Base-by-base conservation (phyloP, 2,329 filamentous ascomycete species). In the Trichophyton schoenleinii region DNA sequence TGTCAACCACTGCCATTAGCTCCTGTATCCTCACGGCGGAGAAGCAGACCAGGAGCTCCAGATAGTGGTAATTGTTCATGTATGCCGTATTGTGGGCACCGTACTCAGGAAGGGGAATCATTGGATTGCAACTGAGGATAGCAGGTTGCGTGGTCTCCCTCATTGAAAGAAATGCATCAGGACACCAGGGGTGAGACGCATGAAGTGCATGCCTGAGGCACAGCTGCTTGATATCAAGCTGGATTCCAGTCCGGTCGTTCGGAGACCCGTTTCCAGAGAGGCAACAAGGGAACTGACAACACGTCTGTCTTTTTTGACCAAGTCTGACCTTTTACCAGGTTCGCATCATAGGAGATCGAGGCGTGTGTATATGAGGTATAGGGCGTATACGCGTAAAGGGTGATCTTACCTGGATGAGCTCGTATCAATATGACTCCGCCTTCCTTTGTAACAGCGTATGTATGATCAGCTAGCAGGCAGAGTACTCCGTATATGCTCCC, bases 271-370 rank as follows among this genome's bases (percentile, higher is more conserved):
- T 13, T 25, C 22, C 25, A 15, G 20, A 31, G 28, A 31, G 28
- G 49, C 13, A 9, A 4, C 49, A 7, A 31, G 3, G 28, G 11
- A 34, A 2, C 49, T n/a, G 22, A 52, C 4, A 59, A 48, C 34
- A 31, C 31, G 18, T 57, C 38, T 61, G 28, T 13, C 53, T 57
- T 58, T 42, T 3, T 18, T n/a, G 44, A 34, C 36, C 60, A 64
- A 31, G 71, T 77, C 74, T 72, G 74, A 77, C 74, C 74, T 77
- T 77, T 77, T 77, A 77, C 74, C 74, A 77, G 70, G 67, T 66
- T 71, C 61, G 63, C 74, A 76, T 77, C 74, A 75, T 72, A 62
- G 73, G 74, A 76, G 72, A 71, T 48, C 60, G 34, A 13, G 34
- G 8, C 34, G 34, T 38, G 11, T 38, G 3, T 38, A 38, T 38